Percentiles rank a stretch among this genome's conserved stretches.
Evolutionary conservation across 2,329 filamentous ascomycete genomes (phyloP).

Genomic region (Fusarium nurragi): DNA sequence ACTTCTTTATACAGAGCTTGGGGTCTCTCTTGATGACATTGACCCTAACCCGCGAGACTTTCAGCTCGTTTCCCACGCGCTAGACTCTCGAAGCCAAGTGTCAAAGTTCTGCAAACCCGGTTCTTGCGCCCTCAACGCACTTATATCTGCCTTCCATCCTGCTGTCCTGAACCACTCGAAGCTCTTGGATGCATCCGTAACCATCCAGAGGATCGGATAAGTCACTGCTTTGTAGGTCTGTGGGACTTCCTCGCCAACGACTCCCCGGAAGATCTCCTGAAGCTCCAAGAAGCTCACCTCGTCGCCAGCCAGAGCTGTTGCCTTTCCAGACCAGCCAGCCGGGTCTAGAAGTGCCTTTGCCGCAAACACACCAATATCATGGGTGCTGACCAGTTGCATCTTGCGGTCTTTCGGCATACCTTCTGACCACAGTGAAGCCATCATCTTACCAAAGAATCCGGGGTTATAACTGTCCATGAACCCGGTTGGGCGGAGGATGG

Average conservation of each 20-base stretch:
- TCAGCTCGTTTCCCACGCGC: slow-evolving; percentile 23
- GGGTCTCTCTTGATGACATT: no score
- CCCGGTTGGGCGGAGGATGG: slow-evolving; percentile 40
- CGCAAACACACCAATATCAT: slow-evolving; percentile 39
- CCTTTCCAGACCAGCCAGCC: not conserved
- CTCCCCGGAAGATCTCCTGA: not conserved
- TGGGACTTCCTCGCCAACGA: slow-evolving; percentile 5
- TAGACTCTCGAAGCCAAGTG: slow-evolving; percentile 35
- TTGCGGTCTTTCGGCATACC: slow-evolving; percentile 37
- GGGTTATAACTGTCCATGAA: slow-evolving; percentile 46
- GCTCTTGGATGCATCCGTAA: slow-evolving; percentile 19
- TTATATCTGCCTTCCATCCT: slow-evolving; percentile 27
- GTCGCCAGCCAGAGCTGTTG: slow-evolving; percentile 15
- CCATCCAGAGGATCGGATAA: slow-evolving; percentile 18
- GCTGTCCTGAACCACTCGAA: slow-evolving; percentile 29
- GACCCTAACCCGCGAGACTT: no score
- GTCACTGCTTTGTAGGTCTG: slow-evolving; percentile 9
- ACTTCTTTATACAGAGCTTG: no score
- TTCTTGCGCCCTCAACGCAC: not conserved
- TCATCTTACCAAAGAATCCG: slow-evolving; percentile 41
- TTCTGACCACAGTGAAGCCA: slow-evolving; percentile 39
- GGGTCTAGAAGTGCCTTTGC: slow-evolving; percentile 11
- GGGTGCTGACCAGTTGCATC: slow-evolving; percentile 43
- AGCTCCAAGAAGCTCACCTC: slow-evolving; percentile 15
- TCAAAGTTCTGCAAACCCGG: slow-evolving; percentile 20